A percentile compares a stretch with the other conserved stretches of the same genome.
These are phyloP conservation scores for Magnaporthiopsis rhizophila DNA, from an alignment of 2,329 filamentous ascomycete genomes.

Conservation along the genomic window DNA sequence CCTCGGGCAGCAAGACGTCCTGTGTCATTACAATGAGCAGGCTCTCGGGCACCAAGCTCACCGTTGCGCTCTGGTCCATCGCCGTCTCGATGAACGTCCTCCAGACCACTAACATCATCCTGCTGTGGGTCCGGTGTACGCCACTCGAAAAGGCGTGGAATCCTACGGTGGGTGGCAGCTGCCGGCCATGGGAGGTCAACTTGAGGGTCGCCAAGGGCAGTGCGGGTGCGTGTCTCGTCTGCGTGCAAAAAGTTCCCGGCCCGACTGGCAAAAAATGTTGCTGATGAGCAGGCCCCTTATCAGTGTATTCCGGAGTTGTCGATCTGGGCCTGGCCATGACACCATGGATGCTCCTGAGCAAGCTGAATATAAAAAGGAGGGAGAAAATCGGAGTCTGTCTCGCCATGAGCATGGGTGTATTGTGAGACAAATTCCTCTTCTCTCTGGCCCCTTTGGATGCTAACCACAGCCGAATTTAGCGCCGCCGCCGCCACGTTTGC, in stretches of 20 bases:
- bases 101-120: conserved; percentile 18
- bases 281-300: not conserved
- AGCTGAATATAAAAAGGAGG: no score
- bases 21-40: conserved; percentile 28
- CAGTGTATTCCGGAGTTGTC: not conserved
- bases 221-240: not conserved
- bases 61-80: conserved; percentile 17
- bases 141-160: conserved; percentile 21
- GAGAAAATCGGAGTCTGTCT: not conserved
- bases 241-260: not conserved
- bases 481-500: conserved; percentile 9
- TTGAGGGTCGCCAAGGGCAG: not conserved
- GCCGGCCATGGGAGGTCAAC: conserved; percentile 16
- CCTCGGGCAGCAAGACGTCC: conserved; percentile 28
- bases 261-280: no score
- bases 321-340: not conserved
- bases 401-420: conserved; percentile 2
- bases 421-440: not conserved
- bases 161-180: conserved; percentile 15
- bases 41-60: conserved; percentile 13
- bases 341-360: no score
- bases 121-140: conserved; percentile 22
- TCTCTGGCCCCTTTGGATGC: no score
- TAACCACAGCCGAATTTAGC: not conserved
- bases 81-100: conserved; percentile 24